A percentile compares a stretch with the other conserved stretches of the same genome.
phyloP scores from a whole-genome alignment of 2,329 filamentous ascomycete genomes.

The Aspergillus uvarum region DNA sequence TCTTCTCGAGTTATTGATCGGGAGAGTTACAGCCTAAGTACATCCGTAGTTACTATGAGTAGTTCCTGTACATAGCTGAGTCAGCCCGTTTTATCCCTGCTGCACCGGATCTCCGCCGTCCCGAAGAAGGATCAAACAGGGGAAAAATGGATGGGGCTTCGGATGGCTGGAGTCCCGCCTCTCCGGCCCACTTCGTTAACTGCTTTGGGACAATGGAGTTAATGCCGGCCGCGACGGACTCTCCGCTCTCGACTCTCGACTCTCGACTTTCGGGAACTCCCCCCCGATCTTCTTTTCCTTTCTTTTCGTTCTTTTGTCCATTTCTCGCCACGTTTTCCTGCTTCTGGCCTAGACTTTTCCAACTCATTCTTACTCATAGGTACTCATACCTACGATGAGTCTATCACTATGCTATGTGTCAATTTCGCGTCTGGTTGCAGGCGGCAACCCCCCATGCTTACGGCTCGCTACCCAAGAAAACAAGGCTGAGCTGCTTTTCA shows the following conservation, averaged over 20 bases:
- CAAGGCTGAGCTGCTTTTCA: not conserved
- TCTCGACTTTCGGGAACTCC: not conserved
- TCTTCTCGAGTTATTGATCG: too few species aligned
- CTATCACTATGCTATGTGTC: not conserved
- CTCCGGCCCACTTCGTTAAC: slow-evolving; percentile 3
- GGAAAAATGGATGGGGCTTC: slow-evolving; percentile 9
- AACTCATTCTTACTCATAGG: not conserved
- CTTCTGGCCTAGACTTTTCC: not conserved
- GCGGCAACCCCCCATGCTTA: not conserved
- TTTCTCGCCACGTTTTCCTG: slow-evolving; percentile 6
- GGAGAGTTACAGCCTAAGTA: too few species aligned
- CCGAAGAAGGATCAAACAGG: slow-evolving; percentile 13
- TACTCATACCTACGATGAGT: not conserved
- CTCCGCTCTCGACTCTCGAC: not conserved
- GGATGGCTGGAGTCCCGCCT: slow-evolving; percentile 21
- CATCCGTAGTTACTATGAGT: too few species aligned
- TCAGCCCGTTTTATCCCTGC: not conserved
- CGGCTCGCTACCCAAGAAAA: not conserved
- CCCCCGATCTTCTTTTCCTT: not conserved
- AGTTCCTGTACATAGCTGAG: slow-evolving; percentile 3
- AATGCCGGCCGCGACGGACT: not conserved
- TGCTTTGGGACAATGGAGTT: not conserved
- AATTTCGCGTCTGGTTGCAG: not conserved
- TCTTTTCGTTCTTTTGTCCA: not conserved
- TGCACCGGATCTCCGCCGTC: slow-evolving; percentile 10